Percentiles rank a stretch among this genome's conserved stretches.
Conservation (phyloP, 768 basidiomycete species). For the Mycena crocata region DNA sequence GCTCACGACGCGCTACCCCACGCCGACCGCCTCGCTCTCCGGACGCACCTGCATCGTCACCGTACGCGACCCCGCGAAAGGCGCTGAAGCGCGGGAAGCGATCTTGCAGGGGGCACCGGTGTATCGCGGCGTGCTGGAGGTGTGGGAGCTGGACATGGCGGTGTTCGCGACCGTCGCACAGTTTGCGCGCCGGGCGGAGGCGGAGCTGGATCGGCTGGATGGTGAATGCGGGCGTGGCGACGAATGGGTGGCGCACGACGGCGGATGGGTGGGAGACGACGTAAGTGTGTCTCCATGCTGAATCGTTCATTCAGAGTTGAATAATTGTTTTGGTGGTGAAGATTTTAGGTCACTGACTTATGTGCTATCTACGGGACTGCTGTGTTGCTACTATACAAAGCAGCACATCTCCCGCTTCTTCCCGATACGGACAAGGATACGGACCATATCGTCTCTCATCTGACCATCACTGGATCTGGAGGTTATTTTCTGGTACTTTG, state of each 20-base stretch:
- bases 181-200: conserved; percentile 3
- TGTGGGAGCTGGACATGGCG: conserved; percentile 55
- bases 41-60: conserved; percentile 47
- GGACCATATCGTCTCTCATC: conserved; percentile 7
- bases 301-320: no score
- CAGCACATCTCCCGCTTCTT: conserved; percentile 7
- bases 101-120: conserved; percentile 36
- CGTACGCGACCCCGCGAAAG: conserved; percentile 44
- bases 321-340: background rate
- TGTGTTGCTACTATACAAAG: conserved; percentile 2
- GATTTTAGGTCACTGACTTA: conserved; percentile 22
- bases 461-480: conserved; percentile 20
- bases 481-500: background rate
- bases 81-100: conserved; percentile 46
- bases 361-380: conserved; percentile 14
- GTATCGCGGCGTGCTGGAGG: conserved; percentile 50
- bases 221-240: conserved; percentile 12
- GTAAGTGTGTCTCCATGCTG: no score
- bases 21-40: background rate
- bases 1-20: conserved; percentile 11
- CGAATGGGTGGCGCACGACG: background rate
- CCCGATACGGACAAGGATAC: background rate
- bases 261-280: conserved; percentile 15
- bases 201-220: conserved; percentile 6
- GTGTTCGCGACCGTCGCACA: conserved; percentile 1